Evolutionary conservation across 495 filamentous ascomycete genomes (phyloP).

Genomic region (Amphirosellinia nigrospora): DNA sequence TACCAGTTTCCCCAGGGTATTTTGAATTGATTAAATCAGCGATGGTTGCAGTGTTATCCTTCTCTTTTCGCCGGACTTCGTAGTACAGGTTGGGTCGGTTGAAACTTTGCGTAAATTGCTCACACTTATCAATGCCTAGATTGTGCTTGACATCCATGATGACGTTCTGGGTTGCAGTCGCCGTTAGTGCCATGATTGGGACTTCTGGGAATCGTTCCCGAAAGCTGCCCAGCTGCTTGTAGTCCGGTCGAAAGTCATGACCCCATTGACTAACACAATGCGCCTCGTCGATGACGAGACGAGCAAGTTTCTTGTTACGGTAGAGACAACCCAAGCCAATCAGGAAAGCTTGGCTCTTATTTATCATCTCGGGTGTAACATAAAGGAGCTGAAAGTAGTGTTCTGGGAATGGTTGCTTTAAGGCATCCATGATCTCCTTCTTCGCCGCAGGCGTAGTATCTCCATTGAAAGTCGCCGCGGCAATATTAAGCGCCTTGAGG

Average conservation of each 20-base stretch:
- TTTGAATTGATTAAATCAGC: conserved; percentile 69
- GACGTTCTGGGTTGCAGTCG: conserved; percentile 92
- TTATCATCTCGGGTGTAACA: conserved; percentile 96
- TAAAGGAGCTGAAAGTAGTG: conserved; percentile 83
- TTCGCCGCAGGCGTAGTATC: conserved; percentile 64
- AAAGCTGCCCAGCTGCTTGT: conserved; percentile 81
- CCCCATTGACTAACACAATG: conserved; percentile 99
- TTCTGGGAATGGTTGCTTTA: conserved; percentile 69
- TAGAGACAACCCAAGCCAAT: conserved; percentile 68
- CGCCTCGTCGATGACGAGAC: conserved; percentile 96
- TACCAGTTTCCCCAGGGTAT: conserved; percentile 78
- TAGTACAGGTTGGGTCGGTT: conserved; percentile 92
- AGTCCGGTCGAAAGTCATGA: conserved; percentile 97
- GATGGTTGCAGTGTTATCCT: conserved; percentile 64
- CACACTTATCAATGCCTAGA: conserved; percentile 76
- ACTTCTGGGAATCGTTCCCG: conserved; percentile 72
- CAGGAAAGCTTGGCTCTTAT: conserved; percentile 70
- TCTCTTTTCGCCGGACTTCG: conserved; percentile 67
- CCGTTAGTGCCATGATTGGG: conserved; percentile 92
- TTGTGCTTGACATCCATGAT: conserved; percentile 89
- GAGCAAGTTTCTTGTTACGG: conserved; percentile 70
- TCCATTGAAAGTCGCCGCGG: conserved; percentile 79
- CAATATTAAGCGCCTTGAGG: conserved; percentile 73
- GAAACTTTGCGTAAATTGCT: conserved; percentile 86
- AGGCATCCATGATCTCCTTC: conserved; percentile 61